Percentiles rank a stretch among this genome's conserved stretches.
Evolutionary conservation across 495 filamentous ascomycete genomes (phyloP).

Genomic region (Penicillium lividum): DNA sequence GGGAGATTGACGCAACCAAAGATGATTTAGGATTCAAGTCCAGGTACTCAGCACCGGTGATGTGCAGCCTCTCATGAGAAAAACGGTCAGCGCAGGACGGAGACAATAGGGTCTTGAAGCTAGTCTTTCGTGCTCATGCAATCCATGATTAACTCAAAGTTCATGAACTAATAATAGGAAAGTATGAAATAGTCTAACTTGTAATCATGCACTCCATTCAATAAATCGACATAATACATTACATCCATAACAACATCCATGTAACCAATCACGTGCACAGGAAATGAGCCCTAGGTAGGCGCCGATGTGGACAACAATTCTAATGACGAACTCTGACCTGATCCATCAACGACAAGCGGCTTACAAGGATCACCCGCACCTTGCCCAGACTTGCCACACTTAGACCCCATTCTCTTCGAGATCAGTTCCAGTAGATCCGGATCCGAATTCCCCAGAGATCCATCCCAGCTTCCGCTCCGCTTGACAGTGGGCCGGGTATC

Average conservation of each 20-base stretch:
- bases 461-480: constrained; percentile 19
- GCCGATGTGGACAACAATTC: constrained; percentile 21
- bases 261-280: too few species aligned
- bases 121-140: too few species aligned
- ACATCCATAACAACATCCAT: background rate
- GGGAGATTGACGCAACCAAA: too few species aligned
- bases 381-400: constrained; percentile 2
- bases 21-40: too few species aligned
- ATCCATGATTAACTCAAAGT: too few species aligned
- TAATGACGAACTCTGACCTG: constrained; percentile 25
- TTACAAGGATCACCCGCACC: constrained; percentile 13
- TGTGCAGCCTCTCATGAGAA: too few species aligned
- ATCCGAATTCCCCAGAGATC: background rate
- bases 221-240: constrained; percentile 3
- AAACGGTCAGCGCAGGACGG: too few species aligned
- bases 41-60: too few species aligned
- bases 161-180: too few species aligned
- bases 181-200: too few species aligned
- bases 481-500: constrained; percentile 13
- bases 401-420: constrained; percentile 5
- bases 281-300: constrained; percentile 12
- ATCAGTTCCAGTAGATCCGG: background rate
- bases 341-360: constrained; percentile 45
- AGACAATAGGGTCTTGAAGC: too few species aligned
- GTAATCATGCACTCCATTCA: background rate